Evolutionary conservation across 2,329 filamentous ascomycete species (phyloP).

Genomic region (Cladophialophora bantiana): DNA sequence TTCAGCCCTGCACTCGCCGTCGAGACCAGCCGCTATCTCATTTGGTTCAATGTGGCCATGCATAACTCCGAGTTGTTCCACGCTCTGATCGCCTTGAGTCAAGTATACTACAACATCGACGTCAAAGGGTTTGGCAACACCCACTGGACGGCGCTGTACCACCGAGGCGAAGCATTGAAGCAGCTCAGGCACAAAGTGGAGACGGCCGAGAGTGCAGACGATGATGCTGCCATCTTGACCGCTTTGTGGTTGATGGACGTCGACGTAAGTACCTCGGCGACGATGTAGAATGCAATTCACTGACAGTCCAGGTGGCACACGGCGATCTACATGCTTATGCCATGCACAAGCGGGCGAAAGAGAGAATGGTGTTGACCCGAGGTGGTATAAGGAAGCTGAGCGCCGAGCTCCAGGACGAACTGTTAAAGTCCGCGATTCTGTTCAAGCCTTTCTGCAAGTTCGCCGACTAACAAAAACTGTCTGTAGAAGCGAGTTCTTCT

Average conservation of each 20-base stretch:
- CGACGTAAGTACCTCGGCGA: conserved; percentile 17
- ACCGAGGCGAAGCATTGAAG: conserved; percentile 31
- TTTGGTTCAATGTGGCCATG: conserved; percentile 35
- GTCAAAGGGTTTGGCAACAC: conserved; percentile 27
- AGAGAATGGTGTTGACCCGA: conserved; percentile 29
- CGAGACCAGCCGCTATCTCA: conserved; percentile 31
- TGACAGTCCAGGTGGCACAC: conserved; percentile 21
- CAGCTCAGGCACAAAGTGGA: conserved; percentile 32
- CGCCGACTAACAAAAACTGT: neutral
- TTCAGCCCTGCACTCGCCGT: conserved; percentile 30
- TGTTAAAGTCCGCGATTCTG: conserved; percentile 26
- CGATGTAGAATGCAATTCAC: neutral
- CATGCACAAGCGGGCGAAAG: conserved; percentile 34
- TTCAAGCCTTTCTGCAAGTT: neutral
- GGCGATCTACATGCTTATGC: conserved; percentile 29
- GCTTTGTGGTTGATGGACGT: conserved; percentile 35
- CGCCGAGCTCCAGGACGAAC: conserved; percentile 30
- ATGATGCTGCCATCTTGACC: conserved; percentile 33
- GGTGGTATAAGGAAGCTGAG: conserved; percentile 29
- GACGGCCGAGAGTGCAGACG: conserved; percentile 21
- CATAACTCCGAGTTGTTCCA: conserved; percentile 32
- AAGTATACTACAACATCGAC: conserved; percentile 35
- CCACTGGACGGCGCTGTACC: conserved; percentile 27
- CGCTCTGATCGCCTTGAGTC: conserved; percentile 29
- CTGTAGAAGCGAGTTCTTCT: conserved; percentile 32